Conservation (phyloP, 371 early-diverging fungal species). For the Batkoa obscura region DNA sequence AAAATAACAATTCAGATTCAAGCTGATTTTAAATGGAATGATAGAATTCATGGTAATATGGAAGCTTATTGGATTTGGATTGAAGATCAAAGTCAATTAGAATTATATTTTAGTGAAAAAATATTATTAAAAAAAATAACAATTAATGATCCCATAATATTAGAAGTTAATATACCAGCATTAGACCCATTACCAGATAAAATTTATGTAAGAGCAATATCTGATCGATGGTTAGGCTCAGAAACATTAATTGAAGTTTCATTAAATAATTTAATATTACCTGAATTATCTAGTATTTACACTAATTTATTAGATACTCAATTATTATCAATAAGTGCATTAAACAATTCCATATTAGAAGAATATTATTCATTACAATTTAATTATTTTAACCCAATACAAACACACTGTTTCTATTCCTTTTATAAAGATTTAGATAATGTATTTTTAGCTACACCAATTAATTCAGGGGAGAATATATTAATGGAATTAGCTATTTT, state of each 20-base stretch:
- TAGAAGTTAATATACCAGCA: constrained; percentile 74
- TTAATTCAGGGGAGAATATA: constrained; percentile 97
- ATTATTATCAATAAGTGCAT: constrained; percentile 68
- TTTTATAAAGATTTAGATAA: constrained; percentile 75
- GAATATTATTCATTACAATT: constrained; percentile 59
- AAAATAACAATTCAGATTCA: constrained; percentile 55
- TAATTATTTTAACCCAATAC: constrained; percentile 91
- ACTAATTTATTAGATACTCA: constrained; percentile 77
- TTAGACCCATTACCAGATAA: constrained; percentile 74
- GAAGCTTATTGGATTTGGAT: constrained; percentile 94
- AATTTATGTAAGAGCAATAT: constrained; percentile 70
- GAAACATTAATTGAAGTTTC: constrained; percentile 71
- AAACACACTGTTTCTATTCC: constrained; percentile 94
- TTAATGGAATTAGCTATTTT: constrained; percentile 92
- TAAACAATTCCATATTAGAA: constrained; percentile 60
- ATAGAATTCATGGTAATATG: constrained; percentile 61
- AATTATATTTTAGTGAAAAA: constrained; percentile 33
- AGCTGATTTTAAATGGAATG: constrained; percentile 83
- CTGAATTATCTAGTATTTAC: constrained; percentile 56
- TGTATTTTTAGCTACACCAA: constrained; percentile 92
- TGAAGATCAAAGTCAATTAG: constrained; percentile 46
- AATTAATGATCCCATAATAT: constrained; percentile 27
- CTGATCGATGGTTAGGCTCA: constrained; percentile 86
- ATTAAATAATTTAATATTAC: constrained; percentile 73
- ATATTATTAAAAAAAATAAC: constrained; percentile 25